These are phyloP conservation scores for Malassezia restricta DNA, from an alignment of 1,284 basidiomycete species.

Conservation along the genomic window DNA sequence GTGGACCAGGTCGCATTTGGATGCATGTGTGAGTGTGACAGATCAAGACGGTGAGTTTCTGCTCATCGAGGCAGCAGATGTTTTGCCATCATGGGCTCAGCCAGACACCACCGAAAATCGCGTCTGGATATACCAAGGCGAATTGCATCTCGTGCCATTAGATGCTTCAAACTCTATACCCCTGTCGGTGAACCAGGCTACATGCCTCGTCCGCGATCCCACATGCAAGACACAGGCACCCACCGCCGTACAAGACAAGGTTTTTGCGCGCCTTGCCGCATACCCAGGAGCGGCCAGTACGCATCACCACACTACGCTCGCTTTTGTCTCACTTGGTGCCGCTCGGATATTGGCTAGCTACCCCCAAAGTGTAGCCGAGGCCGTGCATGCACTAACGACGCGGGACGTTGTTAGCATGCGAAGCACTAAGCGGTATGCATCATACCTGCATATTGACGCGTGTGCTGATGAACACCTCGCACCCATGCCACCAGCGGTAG, in stretches of 20 bases:
- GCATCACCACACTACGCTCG: conserved; percentile 61
- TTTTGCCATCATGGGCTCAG: conserved; percentile 76
- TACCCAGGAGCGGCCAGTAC: conserved; percentile 49
- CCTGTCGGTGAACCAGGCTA: conserved; percentile 58
- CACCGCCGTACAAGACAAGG: conserved; percentile 18
- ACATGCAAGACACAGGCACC: conserved; percentile 53
- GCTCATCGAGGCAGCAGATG: conserved; percentile 87
- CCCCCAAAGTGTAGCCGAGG: not conserved
- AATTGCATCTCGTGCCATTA: conserved; percentile 73
- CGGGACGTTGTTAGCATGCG: conserved; percentile 45
- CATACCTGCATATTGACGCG: conserved; percentile 54
- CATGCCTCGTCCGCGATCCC: conserved; percentile 56
- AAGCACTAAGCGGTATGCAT: conserved; percentile 67
- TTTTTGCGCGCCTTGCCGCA: conserved; percentile 40
- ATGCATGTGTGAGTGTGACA: conserved; percentile 48
- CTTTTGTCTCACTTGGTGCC: conserved; percentile 65
- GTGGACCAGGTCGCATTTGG: conserved; percentile 10
- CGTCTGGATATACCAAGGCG: conserved; percentile 75
- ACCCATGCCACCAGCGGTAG: not conserved
- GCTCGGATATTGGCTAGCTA: conserved; percentile 55
- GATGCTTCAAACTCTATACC: conserved; percentile 50
- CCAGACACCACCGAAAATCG: conserved; percentile 82
- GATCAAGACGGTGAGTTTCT: conserved; percentile 94
- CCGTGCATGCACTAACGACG: conserved; percentile 16
- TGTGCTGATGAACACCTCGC: not conserved